Evolutionary conservation across 2,329 filamentous ascomycete species (phyloP).

Genomic region (Colletotrichum tanaceti): DNA sequence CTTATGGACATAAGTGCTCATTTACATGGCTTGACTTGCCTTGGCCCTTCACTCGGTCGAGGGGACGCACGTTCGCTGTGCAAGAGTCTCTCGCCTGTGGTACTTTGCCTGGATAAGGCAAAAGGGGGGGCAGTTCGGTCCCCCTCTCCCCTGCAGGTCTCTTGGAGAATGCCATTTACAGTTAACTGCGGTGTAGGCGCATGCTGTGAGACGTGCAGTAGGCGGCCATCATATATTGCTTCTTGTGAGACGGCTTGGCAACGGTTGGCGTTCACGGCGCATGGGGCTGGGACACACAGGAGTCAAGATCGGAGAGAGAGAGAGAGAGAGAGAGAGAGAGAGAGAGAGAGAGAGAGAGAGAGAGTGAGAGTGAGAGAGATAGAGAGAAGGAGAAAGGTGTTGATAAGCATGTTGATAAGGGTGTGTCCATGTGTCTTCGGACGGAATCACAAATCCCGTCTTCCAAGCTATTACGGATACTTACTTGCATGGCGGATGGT

Average conservation of each 20-base stretch:
- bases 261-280: constrained; percentile 26
- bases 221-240: constrained; percentile 23
- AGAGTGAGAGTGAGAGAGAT: background rate
- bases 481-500: background rate
- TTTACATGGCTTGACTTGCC: background rate
- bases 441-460: background rate
- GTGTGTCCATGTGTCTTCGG: too few species aligned
- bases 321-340: too few species aligned
- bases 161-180: constrained; percentile 23
- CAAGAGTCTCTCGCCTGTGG: background rate
- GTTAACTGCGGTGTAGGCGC: background rate
- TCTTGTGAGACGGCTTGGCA: constrained; percentile 31
- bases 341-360: background rate
- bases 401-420: too few species aligned
- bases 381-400: background rate
- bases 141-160: constrained; percentile 14
- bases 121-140: constrained; percentile 2
- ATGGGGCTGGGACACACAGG: background rate
- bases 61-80: background rate
- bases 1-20: background rate
- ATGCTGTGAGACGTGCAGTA: background rate
- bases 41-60: background rate
- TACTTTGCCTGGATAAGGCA: constrained; percentile 4
- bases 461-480: background rate
- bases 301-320: background rate